These are phyloP conservation scores for Saccharomyces mikatae DNA, from an alignment of 805 yeast species.

Conservation along the genomic window DNA sequence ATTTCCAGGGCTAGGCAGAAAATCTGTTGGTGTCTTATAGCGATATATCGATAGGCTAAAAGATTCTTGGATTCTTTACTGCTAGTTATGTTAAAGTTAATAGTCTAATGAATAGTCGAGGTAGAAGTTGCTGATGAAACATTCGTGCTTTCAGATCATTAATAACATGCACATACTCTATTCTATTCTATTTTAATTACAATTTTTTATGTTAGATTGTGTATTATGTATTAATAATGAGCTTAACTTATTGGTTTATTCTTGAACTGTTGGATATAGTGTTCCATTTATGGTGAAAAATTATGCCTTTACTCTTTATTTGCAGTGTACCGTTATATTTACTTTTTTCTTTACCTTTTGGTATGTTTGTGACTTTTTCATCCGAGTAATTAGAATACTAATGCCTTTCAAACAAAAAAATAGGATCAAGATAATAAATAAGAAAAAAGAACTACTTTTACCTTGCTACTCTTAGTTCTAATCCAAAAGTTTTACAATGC, in stretches of 20 bases:
- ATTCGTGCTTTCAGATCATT: background rate
- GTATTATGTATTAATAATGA: background rate
- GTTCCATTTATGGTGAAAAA: too few relatives aligned
- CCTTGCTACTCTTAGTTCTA: too few relatives aligned
- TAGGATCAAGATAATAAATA: too few relatives aligned
- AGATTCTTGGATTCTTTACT: background rate
- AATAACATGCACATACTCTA: background rate
- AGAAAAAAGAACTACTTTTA: too few relatives aligned
- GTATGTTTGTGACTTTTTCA: too few relatives aligned
- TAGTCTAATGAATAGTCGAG: background rate
- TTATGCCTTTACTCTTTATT: too few relatives aligned
- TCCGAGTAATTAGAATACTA: too few relatives aligned
- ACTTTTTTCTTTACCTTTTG: too few relatives aligned
- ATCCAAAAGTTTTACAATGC: too few relatives aligned
- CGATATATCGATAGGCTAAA: background rate
- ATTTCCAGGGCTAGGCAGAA: background rate
- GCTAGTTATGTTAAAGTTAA: background rate
- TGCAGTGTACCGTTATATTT: too few relatives aligned
- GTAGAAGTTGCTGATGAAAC: background rate
- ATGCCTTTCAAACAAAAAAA: too few relatives aligned
- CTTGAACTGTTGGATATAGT: too few relatives aligned
- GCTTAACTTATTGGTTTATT: background rate
- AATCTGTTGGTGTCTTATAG: background rate
- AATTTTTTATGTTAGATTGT: background rate
- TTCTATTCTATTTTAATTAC: background rate